These are phyloP conservation scores for Phyllosticta paracitricarpa DNA, from an alignment of 2,329 filamentous ascomycete genomes.

Conservation along the genomic window DNA sequence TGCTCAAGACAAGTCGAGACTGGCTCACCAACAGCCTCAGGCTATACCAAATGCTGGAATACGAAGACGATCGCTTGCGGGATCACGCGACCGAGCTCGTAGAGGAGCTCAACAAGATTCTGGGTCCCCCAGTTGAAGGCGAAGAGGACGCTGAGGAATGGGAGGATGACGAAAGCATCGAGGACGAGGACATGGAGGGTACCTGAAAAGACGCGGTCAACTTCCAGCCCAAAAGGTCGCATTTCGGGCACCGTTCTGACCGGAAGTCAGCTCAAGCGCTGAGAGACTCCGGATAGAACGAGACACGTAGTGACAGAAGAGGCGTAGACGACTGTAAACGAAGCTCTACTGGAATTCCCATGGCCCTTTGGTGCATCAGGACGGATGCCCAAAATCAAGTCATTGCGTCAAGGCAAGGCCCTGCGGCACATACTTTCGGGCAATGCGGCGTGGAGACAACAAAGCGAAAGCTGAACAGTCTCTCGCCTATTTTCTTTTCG, in stretches of 20 bases:
- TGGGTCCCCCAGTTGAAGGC: conserved; percentile 34
- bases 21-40: conserved; percentile 76
- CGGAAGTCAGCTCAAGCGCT: neutral
- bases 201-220: conserved; percentile 19
- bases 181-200: conserved; percentile 28
- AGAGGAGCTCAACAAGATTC: conserved; percentile 32
- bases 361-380: neutral
- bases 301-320: neutral
- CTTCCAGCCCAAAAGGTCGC: neutral
- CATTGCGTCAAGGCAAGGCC: neutral
- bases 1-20: conserved; percentile 64
- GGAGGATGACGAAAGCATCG: conserved; percentile 26
- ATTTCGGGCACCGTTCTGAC: neutral
- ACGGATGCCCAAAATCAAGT: neutral
- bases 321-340: neutral
- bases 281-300: neutral
- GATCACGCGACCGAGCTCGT: conserved; percentile 67
- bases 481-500: neutral
- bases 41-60: conserved; percentile 69
- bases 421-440: neutral
- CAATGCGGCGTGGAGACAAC: neutral
- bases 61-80: conserved; percentile 71
- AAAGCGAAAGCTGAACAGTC: neutral
- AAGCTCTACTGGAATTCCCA: neutral
- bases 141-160: conserved; percentile 33